A percentile compares a stretch with the other conserved stretches of the same genome.
phyloP scores from a whole-genome alignment of 1,139 yeast genomes.

The Pichia sp. region DNA sequence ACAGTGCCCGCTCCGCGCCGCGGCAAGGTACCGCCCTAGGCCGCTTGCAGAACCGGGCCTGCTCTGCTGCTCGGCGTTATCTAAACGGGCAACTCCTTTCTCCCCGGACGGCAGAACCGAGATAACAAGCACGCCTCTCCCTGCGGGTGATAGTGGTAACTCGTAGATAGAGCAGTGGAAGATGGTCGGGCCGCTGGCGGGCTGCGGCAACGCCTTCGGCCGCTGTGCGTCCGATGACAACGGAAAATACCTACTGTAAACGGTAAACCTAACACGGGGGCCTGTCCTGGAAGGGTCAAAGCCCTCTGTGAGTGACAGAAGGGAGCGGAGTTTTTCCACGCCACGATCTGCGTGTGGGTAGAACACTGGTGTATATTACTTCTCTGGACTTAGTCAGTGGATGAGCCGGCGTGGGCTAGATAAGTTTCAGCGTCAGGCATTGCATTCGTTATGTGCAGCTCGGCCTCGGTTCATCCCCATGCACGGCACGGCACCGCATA shows the following conservation, averaged over 20 bases:
- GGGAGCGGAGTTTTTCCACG: no score
- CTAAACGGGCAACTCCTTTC: neutral
- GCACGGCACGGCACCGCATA: neutral
- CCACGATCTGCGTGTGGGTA: neutral
- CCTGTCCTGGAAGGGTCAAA: neutral
- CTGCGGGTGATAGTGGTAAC: no score
- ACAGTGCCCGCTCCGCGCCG: neutral
- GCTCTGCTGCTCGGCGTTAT: neutral
- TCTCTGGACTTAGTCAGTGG: no score
- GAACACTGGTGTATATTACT: no score
- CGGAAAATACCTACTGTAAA: neutral
- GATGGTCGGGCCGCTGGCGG: no score
- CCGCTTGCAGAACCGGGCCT: neutral
- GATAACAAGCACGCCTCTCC: neutral
- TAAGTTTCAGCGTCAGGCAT: neutral
- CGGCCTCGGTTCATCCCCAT: neutral
- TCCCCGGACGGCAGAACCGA: neutral
- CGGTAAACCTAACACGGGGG: neutral
- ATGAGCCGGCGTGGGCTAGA: neutral
- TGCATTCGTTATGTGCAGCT: neutral
- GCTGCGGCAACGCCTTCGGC: neutral
- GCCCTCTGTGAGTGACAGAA: neutral
- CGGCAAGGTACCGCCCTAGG: neutral
- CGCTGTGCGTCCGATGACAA: neutral
- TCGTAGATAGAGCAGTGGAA: no score